Conservation (phyloP, 306 rosid species). For the Trichosanthes cucumerina region DNA sequence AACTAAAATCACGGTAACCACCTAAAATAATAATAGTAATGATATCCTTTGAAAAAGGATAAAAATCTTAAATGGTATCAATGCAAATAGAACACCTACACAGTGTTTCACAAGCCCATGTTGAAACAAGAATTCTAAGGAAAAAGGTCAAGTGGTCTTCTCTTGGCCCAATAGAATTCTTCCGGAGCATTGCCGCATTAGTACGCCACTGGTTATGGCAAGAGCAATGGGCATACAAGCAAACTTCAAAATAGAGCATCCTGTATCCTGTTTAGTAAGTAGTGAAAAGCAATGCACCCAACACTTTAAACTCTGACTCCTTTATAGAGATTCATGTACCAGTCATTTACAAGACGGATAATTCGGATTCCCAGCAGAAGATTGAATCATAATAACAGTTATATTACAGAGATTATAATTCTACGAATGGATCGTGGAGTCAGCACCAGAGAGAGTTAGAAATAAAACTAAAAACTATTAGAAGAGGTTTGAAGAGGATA, state of each 20-base stretch:
- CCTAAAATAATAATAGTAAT: too few species aligned
- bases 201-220: too few species aligned
- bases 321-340: background rate
- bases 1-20: too few species aligned
- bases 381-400: slow-evolving; percentile 7
- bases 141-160: background rate
- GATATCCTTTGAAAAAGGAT: too few species aligned
- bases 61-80: too few species aligned
- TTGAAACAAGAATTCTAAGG: background rate
- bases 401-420: slow-evolving; percentile 36
- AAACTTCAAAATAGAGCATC: background rate
- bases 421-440: slow-evolving; percentile 22
- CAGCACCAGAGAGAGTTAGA: background rate
- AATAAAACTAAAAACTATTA: background rate
- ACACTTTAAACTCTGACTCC: background rate
- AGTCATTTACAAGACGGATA: background rate
- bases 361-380: background rate
- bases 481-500: background rate
- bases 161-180: background rate
- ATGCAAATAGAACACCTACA: too few species aligned
- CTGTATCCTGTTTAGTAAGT: background rate
- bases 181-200: background rate
- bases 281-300: background rate
- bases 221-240: too few species aligned
- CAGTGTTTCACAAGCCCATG: background rate